Percentiles rank a stretch among this genome's conserved stretches.
Evolutionary conservation across 768 basidiomycete species (phyloP).

Genomic region (Russula foetens): DNA sequence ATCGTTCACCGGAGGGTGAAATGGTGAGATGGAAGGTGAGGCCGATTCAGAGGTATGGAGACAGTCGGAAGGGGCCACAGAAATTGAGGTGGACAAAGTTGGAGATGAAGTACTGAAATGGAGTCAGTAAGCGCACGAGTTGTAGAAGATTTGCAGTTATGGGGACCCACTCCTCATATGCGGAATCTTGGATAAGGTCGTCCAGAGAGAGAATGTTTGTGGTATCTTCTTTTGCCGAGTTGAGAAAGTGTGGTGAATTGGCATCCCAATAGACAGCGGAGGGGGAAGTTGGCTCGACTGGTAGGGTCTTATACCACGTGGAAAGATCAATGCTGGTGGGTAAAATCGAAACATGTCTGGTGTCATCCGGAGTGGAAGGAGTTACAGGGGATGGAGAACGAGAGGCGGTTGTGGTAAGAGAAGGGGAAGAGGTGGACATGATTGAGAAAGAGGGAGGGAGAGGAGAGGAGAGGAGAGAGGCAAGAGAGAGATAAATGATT

Average conservation of each 20-base stretch:
- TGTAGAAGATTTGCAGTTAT: slow-evolving; percentile 14
- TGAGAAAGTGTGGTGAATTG: slow-evolving; percentile 31
- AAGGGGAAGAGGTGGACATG: slow-evolving; percentile 49
- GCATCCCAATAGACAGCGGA: slow-evolving; percentile 36
- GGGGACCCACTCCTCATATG: slow-evolving; percentile 62
- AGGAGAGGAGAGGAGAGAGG: neutral
- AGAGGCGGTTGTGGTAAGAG: slow-evolving; percentile 43
- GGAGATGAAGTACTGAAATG: slow-evolving; percentile 3
- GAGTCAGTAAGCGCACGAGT: slow-evolving; percentile 17
- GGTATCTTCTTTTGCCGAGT: slow-evolving; percentile 40
- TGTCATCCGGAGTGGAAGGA: slow-evolving; percentile 61
- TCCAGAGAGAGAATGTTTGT: slow-evolving; percentile 57
- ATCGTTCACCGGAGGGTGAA: neutral
- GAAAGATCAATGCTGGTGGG: slow-evolving; percentile 45
- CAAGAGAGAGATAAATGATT: no score
- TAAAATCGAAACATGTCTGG: slow-evolving; percentile 40
- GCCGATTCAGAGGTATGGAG: neutral
- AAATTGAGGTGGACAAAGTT: neutral
- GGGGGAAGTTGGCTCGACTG: slow-evolving; percentile 33
- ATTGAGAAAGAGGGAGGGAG: slow-evolving; percentile 9
- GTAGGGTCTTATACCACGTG: slow-evolving; percentile 50
- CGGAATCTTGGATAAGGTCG: slow-evolving; percentile 66
- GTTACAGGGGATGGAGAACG: slow-evolving; percentile 68
- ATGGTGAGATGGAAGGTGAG: neutral
- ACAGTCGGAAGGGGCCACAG: neutral